phyloP scores from a whole-genome alignment of 129 eudicot species.

The Flaveria bidentis region DNA sequence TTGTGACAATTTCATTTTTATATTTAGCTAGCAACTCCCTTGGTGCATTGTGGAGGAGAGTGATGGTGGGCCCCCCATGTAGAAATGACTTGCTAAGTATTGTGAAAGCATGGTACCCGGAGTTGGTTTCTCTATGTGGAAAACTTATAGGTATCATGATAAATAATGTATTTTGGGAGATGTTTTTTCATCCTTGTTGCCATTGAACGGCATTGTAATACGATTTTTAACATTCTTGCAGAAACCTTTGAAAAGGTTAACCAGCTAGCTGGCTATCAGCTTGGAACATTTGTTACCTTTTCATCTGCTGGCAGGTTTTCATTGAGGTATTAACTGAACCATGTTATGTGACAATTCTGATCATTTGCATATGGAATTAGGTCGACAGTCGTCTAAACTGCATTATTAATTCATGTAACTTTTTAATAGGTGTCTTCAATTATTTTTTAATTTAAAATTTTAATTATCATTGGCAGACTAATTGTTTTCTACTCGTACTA shows the following conservation, averaged over 20 bases:
- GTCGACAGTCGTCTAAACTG: background rate
- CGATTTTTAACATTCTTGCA: conserved; percentile 36
- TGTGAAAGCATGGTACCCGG: conserved; percentile 78
- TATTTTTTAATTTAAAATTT: background rate
- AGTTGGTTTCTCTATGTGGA: conserved; percentile 57
- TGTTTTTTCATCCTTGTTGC: background rate
- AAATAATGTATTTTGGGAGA: background rate
- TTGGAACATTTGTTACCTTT: conserved; percentile 38
- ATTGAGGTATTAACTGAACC: conserved; percentile 49
- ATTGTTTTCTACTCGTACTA: background rate
- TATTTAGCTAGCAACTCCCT: conserved; percentile 56
- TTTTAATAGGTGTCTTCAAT: background rate
- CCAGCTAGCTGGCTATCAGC: conserved; percentile 52
- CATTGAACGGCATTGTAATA: background rate
- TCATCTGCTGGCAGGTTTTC: conserved; percentile 70
- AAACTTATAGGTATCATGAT: conserved; percentile 64
- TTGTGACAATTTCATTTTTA: background rate
- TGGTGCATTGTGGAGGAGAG: conserved; percentile 82
- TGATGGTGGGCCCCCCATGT: conserved; percentile 60
- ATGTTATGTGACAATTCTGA: background rate
- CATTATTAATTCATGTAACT: background rate
- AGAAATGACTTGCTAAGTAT: conserved; percentile 56
- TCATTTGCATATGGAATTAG: background rate
- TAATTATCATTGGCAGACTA: background rate
- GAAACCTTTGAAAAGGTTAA: conserved; percentile 76